Evolutionary conservation across 192 early-diverging fungal species (phyloP), one percentile per base, ranked within the genome.

Genomic region (Backusella psychrophila): DNA sequence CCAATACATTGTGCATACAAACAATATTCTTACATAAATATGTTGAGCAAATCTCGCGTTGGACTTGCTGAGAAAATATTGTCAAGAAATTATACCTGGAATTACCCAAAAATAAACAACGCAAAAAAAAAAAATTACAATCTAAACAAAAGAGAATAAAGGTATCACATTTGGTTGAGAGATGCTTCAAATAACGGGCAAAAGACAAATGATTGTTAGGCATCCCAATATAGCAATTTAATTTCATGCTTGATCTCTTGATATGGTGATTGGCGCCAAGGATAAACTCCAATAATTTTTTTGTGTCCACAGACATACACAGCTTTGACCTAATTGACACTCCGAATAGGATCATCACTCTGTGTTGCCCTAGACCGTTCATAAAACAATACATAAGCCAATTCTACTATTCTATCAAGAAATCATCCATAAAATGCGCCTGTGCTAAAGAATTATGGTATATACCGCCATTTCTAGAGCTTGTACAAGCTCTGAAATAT

Each of bases 171-270:
- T 63, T 63, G 26, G 23, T 63, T 63, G 23, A 12, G 26, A 29
- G 26, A 63, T 63, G 4, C 9, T 29, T 29, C 23, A 63, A 63
- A 63, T 29, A 23, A 63, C 23, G 56, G 56, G 23, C 21, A 63
- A 63, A 63, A 29, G 21, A 63, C 56, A 63, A 63, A 63, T 63
- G 56, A 26, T 63, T 26, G 21, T 14, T 63, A 12, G 56, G 26
- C 23, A 29, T 29, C 23, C n/a, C n/a, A 63, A 63, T 63, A 63
- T 63, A 63, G 56, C 23, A 63, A 63, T 63, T 63, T 63, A 63
- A 63, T 63, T 63, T 63, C 56, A 63, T 63, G 56, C 23, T 63
- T 63, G 11, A 63, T 63, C 56, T 63, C 56, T 63, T 63, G 21
- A 29, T 63, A 29, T 63, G 56, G 56, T 29, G 11, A 63, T 63